Percentiles rank a stretch among this genome's conserved stretches.
Conservation (phyloP, 2,329 filamentous ascomycete species). For the Xylariaceae sp. region DNA sequence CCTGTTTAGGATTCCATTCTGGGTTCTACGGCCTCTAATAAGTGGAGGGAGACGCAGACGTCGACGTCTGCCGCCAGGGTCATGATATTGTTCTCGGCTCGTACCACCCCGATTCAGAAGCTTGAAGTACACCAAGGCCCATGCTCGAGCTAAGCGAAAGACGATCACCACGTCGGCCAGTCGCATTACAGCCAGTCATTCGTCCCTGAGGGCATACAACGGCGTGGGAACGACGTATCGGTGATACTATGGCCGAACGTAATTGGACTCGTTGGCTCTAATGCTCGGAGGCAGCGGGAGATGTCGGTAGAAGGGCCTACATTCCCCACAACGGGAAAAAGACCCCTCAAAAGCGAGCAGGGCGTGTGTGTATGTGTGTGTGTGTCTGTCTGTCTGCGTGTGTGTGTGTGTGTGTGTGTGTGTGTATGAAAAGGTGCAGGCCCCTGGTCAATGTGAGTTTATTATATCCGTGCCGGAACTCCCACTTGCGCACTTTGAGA, state of each 20-base stretch:
- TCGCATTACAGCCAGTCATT: slow-evolving; percentile 17
- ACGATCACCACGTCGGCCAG: slow-evolving; percentile 17
- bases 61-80: slow-evolving; percentile 15
- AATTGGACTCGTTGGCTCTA: slow-evolving; percentile 16
- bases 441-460: slow-evolving; percentile 18
- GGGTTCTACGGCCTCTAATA: slow-evolving; percentile 6
- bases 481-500: slow-evolving; percentile 8
- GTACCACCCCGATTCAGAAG: slow-evolving; percentile 17
- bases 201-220: slow-evolving; percentile 13
- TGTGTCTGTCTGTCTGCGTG: no score
- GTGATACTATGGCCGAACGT: slow-evolving; percentile 16
- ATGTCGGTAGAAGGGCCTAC: slow-evolving; percentile 22
- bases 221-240: slow-evolving; percentile 19
- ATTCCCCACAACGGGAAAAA: slow-evolving; percentile 22
- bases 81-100: slow-evolving; percentile 18
- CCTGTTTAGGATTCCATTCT: neutral
- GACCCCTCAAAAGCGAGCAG: slow-evolving; percentile 17
- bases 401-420: no score
- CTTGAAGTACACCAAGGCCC: slow-evolving; percentile 11
- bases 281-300: slow-evolving; percentile 19
- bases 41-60: slow-evolving; percentile 13
- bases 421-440: no score
- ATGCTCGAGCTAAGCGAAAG: slow-evolving; percentile 18
- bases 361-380: no score
- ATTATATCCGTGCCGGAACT: slow-evolving; percentile 18